phyloP scores from a whole-genome alignment of 192 early-diverging fungal genomes.

The Dimargaris verticillata region DNA sequence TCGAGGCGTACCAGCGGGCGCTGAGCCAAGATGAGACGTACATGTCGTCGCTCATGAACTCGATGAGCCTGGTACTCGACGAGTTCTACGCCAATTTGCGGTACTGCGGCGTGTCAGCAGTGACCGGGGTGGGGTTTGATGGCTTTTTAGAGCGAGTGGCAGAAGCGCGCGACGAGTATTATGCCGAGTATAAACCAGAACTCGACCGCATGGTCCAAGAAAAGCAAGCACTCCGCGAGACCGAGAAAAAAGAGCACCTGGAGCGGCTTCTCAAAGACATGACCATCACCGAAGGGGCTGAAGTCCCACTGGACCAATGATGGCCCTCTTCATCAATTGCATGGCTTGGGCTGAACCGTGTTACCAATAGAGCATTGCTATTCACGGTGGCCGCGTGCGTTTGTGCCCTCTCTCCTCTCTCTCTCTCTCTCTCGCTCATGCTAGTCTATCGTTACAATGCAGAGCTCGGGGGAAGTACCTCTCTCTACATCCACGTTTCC shows the following conservation, averaged over 20 bases:
- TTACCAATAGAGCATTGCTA: too few relatives aligned
- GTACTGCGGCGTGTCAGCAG: constrained; percentile 75
- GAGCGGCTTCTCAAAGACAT: constrained; percentile 78
- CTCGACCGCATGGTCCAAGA: constrained; percentile 55
- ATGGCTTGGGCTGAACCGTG: too few relatives aligned
- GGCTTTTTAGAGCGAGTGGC: constrained; percentile 71
- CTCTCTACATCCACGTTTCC: too few relatives aligned
- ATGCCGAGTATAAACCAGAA: constrained; percentile 72
- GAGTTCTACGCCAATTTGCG: constrained; percentile 81
- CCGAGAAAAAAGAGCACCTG: constrained; percentile 53
- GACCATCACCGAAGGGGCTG: constrained; percentile 37
- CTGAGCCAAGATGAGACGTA: constrained; percentile 67
- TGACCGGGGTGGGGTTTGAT: constrained; percentile 84
- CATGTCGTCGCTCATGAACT: constrained; percentile 84
- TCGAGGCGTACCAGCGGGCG: constrained; percentile 82
- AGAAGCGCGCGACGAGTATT: constrained; percentile 70
- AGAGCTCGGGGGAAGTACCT: too few relatives aligned
- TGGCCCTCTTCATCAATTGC: too few relatives aligned
- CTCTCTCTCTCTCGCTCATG: too few relatives aligned
- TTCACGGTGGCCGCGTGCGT: too few relatives aligned
- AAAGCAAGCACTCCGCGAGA: constrained; percentile 39
- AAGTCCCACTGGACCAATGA: constrained; percentile 18
- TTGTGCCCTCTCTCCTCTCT: too few relatives aligned
- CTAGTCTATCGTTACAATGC: too few relatives aligned
- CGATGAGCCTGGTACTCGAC: constrained; percentile 91